Evolutionary conservation across 1,284 basidiomycete species (phyloP), one percentile per base, ranked within the genome.

Genomic region (Ganoderma meredithae): DNA sequence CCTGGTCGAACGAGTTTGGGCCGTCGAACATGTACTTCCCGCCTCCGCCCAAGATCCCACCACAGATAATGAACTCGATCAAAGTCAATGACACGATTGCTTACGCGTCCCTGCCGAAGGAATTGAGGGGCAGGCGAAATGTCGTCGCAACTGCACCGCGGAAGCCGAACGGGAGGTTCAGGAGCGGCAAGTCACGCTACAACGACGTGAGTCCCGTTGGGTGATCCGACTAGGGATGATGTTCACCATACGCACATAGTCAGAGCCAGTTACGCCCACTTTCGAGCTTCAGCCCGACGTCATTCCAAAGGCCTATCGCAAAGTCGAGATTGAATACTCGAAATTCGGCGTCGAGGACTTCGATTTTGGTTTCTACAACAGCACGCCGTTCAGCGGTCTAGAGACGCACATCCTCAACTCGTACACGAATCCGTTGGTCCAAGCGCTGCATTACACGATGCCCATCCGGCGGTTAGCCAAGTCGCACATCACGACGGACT

Each of bases 311-410:
- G 88, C 92, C 72, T 99, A 98, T 79, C 89, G 94, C 56, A 92
- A 93, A 76, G 96, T 98, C 52, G 96, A 98, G 80, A 99, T 99
- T 76, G 96, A 98, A 80, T 99, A 99, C 79, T 97, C 95, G 60
- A 96, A 96, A 75, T 99, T 99, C 74, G 97, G 97, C n/a, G 95
- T 99, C 33, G 97, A 97, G 78, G 97, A 99, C 80, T 99, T 99
- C 77, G 98, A 99, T 79, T 99, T 99, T 77, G 97, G 95, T 0
- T 98, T 95, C 78, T 98, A 96, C 81, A 98, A 98, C 80, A 90
- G 89, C 76, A 99, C 98, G 0, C 79, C 86, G 33, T 96, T 90
- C 77, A 96, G 95, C 68, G 98, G 98, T 4, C 86, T 99, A 61
- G 98, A 99, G 81, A 98, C 97, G 1, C 96, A 99, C 78, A 99